Conservation (phyloP, 306 rosid species). For the Malus orientalis region DNA sequence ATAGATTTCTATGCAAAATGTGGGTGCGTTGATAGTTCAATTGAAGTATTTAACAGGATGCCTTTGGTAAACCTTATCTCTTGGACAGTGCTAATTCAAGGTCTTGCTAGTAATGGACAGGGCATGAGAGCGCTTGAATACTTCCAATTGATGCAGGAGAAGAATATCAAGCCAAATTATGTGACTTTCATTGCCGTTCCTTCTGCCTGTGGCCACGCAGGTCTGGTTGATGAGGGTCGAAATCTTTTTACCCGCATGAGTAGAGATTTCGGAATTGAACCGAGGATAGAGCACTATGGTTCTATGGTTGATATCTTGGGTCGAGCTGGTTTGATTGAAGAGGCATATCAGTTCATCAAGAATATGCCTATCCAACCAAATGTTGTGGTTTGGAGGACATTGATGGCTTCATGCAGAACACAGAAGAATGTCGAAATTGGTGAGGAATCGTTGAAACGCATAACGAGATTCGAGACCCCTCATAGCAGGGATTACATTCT, state of each 20-base stretch:
- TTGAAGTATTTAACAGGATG: slow-evolving; percentile 43
- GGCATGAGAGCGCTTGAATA: slow-evolving; percentile 44
- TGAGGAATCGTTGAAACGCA: slow-evolving; percentile 42
- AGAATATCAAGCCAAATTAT: slow-evolving; percentile 37
- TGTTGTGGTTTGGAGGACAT: slow-evolving; percentile 55
- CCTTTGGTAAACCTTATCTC: slow-evolving; percentile 32
- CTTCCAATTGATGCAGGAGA: slow-evolving; percentile 37
- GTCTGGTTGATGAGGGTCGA: slow-evolving; percentile 48
- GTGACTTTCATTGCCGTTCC: slow-evolving; percentile 50
- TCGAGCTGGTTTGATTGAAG: slow-evolving; percentile 47
- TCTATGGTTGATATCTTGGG: slow-evolving; percentile 70
- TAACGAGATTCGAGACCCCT: slow-evolving; percentile 36
- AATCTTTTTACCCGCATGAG: slow-evolving; percentile 41
- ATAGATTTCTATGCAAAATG: slow-evolving; percentile 59
- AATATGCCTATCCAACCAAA: slow-evolving; percentile 51
- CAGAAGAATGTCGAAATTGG: slow-evolving; percentile 39
- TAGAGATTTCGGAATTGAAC: slow-evolving; percentile 37
- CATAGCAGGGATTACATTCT: slow-evolving; percentile 62
- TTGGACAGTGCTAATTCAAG: slow-evolving; percentile 59
- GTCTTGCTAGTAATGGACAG: slow-evolving; percentile 56
- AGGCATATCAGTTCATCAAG: slow-evolving; percentile 41
- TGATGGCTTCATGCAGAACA: slow-evolving; percentile 53
- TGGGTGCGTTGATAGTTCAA: slow-evolving; percentile 40
- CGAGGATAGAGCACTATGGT: slow-evolving; percentile 56
- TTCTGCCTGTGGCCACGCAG: slow-evolving; percentile 54